Conservation (phyloP, 2,329 filamentous ascomycete genomes). For the Xylaria sp. region DNA sequence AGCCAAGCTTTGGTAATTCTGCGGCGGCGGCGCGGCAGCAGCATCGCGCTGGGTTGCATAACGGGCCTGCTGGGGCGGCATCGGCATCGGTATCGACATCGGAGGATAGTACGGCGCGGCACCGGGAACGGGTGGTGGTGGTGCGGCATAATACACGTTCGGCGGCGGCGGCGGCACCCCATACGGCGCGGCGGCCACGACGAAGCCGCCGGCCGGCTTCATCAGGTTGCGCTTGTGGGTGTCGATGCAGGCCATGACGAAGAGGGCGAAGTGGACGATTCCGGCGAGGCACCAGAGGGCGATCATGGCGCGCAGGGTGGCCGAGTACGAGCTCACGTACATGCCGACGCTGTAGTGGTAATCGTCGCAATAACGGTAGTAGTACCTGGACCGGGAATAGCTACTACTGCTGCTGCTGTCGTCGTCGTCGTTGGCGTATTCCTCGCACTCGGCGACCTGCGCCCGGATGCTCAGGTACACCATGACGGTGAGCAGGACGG, state of each 20-base stretch:
- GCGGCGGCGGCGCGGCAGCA: conserved; percentile 1
- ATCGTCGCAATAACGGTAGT: conserved; percentile 21
- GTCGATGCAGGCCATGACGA: conserved; percentile 48
- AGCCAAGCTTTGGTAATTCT: conserved; percentile 31
- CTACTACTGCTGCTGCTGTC: not conserved
- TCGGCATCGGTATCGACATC: conserved; percentile 20
- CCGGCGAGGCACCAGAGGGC: conserved; percentile 76
- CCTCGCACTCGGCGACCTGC: conserved; percentile 4
- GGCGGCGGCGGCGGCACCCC: conserved; percentile 15
- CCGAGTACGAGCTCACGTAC: conserved; percentile 23
- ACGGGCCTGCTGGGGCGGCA: conserved; percentile 21
- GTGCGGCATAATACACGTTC: conserved; percentile 24
- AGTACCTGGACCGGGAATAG: not conserved
- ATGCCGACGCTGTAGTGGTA: conserved; percentile 6
- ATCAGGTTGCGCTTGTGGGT: conserved; percentile 34
- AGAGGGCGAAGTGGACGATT: conserved; percentile 82
- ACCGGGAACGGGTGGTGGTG: conserved; percentile 14
- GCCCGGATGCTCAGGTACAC: conserved; percentile 2
- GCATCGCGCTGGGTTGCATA: conserved; percentile 1
- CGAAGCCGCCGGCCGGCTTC: conserved; percentile 23
- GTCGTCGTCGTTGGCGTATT: conserved; percentile 2
- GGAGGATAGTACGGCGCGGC: conserved; percentile 24
- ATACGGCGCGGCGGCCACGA: too few species aligned
- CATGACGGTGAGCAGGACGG: conserved; percentile 21
- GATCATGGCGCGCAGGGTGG: conserved; percentile 57